Evolutionary conservation across 2,329 filamentous ascomycete species (phyloP).

Genomic region (Ophiostoma quercus): DNA sequence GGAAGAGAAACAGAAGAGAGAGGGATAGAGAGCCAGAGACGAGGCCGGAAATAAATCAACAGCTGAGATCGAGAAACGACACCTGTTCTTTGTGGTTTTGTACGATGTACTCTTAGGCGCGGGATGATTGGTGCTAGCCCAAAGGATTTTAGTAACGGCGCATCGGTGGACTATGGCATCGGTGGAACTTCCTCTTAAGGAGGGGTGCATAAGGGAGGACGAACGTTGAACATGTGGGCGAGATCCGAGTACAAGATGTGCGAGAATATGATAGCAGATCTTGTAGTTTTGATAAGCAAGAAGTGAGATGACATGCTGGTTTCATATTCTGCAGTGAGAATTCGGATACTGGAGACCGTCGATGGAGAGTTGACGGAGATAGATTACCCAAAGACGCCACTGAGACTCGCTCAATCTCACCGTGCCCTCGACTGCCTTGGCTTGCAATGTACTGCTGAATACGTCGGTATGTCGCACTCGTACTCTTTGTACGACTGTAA

Average conservation of each 20-base stretch:
- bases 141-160: neutral
- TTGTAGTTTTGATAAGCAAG: neutral
- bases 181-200: constrained; percentile 6
- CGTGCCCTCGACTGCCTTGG: neutral
- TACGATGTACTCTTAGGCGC: neutral
- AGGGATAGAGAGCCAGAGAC: neutral
- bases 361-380: neutral
- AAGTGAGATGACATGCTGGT: neutral
- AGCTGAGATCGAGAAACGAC: neutral
- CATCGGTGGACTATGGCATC: neutral
- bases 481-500: neutral
- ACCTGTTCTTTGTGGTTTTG: neutral
- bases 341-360: neutral
- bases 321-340: neutral
- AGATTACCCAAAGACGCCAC: neutral
- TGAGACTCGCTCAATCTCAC: neutral
- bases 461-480: neutral
- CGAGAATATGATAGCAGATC: neutral
- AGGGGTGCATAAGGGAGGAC: constrained; percentile 1
- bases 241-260: neutral
- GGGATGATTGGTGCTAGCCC: neutral
- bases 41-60: neutral
- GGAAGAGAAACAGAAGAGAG: neutral
- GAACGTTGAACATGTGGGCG: neutral
- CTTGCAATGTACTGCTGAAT: neutral